Evolutionary conservation across 768 basidiomycete genomes (phyloP).

Genomic region (Tricholoma furcatifolium): DNA sequence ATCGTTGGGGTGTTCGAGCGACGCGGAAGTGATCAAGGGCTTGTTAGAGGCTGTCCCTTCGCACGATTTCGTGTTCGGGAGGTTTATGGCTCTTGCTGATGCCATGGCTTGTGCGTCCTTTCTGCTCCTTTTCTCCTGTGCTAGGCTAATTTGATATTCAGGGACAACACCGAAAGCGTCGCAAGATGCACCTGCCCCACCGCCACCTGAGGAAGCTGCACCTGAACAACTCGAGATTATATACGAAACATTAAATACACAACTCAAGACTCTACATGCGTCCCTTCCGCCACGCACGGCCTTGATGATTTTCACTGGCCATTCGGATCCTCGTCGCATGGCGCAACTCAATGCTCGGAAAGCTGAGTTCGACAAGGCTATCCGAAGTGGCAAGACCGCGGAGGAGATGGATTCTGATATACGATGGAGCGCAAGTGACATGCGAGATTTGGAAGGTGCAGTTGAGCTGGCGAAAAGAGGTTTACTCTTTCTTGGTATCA

Average conservation of each 20-base stretch:
- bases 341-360: constrained; percentile 68
- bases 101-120: constrained; percentile 70
- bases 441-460: constrained; percentile 73
- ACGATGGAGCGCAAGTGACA: constrained; percentile 79
- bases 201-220: constrained; percentile 29
- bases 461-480: constrained; percentile 82
- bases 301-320: constrained; percentile 83
- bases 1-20: constrained; percentile 68
- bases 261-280: constrained; percentile 60
- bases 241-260: constrained; percentile 56
- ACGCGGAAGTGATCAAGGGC: constrained; percentile 77
- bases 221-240: constrained; percentile 31
- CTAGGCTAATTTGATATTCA: constrained; percentile 19
- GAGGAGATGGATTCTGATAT: constrained; percentile 55
- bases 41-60: constrained; percentile 53
- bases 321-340: constrained; percentile 86
- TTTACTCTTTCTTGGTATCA: constrained; percentile 75
- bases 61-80: constrained; percentile 83
- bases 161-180: constrained; percentile 62
- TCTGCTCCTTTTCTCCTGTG: background rate
- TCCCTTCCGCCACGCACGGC: constrained; percentile 79
- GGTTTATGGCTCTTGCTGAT: constrained; percentile 83
- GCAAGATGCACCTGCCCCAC: constrained; percentile 32
- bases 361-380: constrained; percentile 65
- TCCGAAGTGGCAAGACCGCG: constrained; percentile 52